Percentiles rank a stretch among this genome's conserved stretches.
These are phyloP conservation scores for Berkeleyomyces basicola DNA, from an alignment of 2,329 filamentous ascomycete species.

Conservation along the genomic window DNA sequence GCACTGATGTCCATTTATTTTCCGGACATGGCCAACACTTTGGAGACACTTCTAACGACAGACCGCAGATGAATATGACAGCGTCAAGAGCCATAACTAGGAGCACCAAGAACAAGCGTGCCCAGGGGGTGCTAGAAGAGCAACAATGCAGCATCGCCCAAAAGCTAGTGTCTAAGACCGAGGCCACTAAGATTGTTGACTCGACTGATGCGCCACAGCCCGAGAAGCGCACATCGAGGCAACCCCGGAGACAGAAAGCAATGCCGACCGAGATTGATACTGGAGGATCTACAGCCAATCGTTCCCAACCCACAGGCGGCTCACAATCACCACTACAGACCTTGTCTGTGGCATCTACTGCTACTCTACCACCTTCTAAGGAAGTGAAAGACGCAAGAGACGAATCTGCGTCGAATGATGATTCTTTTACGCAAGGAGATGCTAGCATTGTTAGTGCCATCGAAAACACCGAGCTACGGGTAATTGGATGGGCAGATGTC, in stretches of 20 bases:
- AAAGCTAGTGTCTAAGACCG: background rate
- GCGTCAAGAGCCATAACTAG: background rate
- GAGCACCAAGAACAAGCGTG: background rate
- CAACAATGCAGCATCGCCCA: background rate
- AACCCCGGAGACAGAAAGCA: background rate
- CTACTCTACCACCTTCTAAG: background rate
- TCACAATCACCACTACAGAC: background rate
- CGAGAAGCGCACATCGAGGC: background rate
- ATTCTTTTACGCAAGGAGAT: background rate
- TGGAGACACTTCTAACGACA: background rate
- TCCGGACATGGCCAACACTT: background rate
- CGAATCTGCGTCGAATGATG: background rate
- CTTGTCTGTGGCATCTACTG: background rate
- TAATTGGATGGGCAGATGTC: conserved; percentile 40
- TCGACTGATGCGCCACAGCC: background rate
- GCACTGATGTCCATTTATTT: too few relatives aligned
- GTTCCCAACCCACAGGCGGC: background rate
- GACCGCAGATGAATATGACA: background rate
- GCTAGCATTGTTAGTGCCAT: conserved; percentile 11
- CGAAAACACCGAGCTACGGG: conserved; percentile 20
- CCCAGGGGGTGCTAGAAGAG: background rate
- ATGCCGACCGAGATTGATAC: background rate
- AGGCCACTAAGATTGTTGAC: background rate
- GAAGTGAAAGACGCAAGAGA: too few relatives aligned
- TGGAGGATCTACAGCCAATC: background rate